Percentiles rank a stretch among this genome's conserved stretches.
phyloP scores from a whole-genome alignment of 2,329 filamentous ascomycete genomes.

The Furcasterigmium furcatum region DNA sequence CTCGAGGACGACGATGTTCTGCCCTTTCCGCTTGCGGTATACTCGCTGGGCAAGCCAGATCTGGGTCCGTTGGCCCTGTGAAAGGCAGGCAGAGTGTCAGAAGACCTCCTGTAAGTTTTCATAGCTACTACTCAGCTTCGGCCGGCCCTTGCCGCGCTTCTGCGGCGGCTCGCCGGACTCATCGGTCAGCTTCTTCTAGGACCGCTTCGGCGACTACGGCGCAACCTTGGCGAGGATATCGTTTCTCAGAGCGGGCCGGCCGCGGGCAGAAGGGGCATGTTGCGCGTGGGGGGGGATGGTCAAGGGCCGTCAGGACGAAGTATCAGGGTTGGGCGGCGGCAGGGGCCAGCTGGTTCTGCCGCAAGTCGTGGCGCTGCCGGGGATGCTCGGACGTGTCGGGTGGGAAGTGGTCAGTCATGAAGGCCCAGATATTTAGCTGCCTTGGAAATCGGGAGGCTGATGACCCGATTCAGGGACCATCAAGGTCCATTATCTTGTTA shows the following conservation, averaged over 20 bases:
- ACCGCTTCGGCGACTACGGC: slow-evolving; percentile 13
- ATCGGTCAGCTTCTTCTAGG: slow-evolving; percentile 26
- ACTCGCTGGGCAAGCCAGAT: slow-evolving; percentile 84
- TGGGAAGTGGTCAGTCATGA: background rate
- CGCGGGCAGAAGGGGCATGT: slow-evolving; percentile 12
- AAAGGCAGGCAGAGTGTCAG: background rate
- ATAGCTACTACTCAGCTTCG: slow-evolving; percentile 72
- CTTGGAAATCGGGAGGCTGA: no score
- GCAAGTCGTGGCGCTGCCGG: background rate
- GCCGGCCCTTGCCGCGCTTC: slow-evolving; percentile 67
- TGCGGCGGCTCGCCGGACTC: slow-evolving; percentile 37
- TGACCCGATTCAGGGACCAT: no score
- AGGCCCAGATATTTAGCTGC: no score
- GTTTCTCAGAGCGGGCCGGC: slow-evolving; percentile 12
- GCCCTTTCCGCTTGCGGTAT: slow-evolving; percentile 82
- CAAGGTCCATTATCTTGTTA: no score
- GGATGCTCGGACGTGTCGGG: background rate
- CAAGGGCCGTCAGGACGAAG: background rate
- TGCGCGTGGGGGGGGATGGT: slow-evolving; percentile 16
- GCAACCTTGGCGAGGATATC: slow-evolving; percentile 6
- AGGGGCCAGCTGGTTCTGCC: no score
- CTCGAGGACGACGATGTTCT: slow-evolving; percentile 71
- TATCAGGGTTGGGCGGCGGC: no score
- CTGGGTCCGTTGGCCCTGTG: slow-evolving; percentile 75
- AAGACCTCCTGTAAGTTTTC: no score